Base-by-base conservation (phyloP, 1,284 basidiomycete genomes). In the Ustilago nuda region DNA sequence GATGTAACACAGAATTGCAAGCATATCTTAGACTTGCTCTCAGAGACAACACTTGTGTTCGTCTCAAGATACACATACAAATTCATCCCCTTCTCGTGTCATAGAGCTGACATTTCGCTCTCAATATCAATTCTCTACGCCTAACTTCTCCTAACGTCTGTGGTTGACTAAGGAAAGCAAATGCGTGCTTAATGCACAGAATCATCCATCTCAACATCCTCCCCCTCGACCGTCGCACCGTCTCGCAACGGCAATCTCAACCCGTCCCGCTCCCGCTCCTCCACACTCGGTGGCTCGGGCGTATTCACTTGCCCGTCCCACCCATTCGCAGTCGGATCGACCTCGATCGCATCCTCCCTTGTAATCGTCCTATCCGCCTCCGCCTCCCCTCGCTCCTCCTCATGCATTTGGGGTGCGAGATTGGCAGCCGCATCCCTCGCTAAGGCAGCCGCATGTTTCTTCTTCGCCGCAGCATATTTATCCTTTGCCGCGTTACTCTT, bases 391-490 rank as follows among this genome's bases (percentile, higher is more conserved):
- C 36, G 36, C 3, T 27, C 23, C 23, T 23, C 23, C 23, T 27
- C 23, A 27, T 27, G 23, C 23, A 19, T 15, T 6, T 17, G 35
- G 6, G 68, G 59, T 17, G 60, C 54, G 2, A 65, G 65, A 53
- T 58, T 67, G 9, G 65, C 64, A 2, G 65, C 54, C 7, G 58
- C 61, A 43, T 60, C 63, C 37, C 70, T 50, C 15, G 70, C 65
- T 13, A 72, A n/a, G 15, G 62, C 66, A 12, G 61, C 61, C 19
- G 62, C 61, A 35, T 74, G 66, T 41, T 63, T 69, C 62, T 66
- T 71, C 61, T 71, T 75, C 1, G 63, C 64, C 7, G 72, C 68
- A 1, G 72, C 68, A 41, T 75, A 75, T 12, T 67, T 51, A 2
- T 66, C 61, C 33, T 65, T 75, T 0, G 61, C 72, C 0, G 61